These are phyloP conservation scores for Hyaloscypha finlandica DNA, from an alignment of 495 filamentous ascomycete species.

Conservation along the genomic window DNA sequence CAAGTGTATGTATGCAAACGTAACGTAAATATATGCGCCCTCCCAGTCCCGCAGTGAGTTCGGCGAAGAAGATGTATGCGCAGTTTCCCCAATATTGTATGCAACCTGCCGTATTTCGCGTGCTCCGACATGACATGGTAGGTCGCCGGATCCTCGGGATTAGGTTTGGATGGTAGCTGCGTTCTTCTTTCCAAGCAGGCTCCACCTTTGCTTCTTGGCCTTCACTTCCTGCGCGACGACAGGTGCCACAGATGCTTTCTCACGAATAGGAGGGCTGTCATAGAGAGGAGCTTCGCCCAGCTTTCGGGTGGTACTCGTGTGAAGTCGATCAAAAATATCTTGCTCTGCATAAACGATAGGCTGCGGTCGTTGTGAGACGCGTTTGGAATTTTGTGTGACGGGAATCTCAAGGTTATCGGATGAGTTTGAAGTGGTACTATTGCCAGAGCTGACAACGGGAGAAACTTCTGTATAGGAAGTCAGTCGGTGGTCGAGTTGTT, in stretches of 20 bases:
- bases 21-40: constrained; percentile 4
- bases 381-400: constrained; percentile 5
- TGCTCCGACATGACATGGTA: neutral
- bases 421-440: constrained; percentile 29
- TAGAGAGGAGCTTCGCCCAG: constrained; percentile 35
- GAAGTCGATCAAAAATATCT: constrained; percentile 34
- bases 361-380: constrained; percentile 21
- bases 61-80: neutral
- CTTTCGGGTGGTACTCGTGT: constrained; percentile 33
- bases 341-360: constrained; percentile 26
- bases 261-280: constrained; percentile 16
- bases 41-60: constrained; percentile 14
- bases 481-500: constrained; percentile 16
- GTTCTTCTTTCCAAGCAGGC: constrained; percentile 26
- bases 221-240: constrained; percentile 12
- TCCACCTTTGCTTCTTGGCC: constrained; percentile 30
- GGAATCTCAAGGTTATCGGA: constrained; percentile 30
- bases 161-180: constrained; percentile 10
- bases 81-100: neutral
- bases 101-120: constrained; percentile 2
- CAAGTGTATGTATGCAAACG: constrained; percentile 1
- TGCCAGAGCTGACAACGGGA: constrained; percentile 31
- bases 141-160: constrained; percentile 3
- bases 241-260: constrained; percentile 10
- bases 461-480: constrained; percentile 28